Conservation (phyloP, 1,139 yeast species). For the Geotrichum bryndzae region DNA sequence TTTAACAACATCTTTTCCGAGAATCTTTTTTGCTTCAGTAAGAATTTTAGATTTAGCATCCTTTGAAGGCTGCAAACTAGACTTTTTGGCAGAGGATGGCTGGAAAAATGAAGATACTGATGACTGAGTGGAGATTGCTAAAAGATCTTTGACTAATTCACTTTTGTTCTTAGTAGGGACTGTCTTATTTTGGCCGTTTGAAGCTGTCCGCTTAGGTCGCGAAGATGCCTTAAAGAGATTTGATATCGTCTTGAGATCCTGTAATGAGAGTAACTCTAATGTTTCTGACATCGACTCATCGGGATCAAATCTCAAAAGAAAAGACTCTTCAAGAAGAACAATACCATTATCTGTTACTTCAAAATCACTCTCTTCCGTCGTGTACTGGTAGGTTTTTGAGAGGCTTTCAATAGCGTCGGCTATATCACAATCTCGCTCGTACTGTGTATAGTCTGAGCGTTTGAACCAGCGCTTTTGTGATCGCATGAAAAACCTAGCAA, state of each 20-base stretch:
- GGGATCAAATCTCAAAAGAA: slow-evolving; percentile 4
- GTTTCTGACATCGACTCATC: slow-evolving; percentile 2
- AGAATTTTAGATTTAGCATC: slow-evolving; percentile 10
- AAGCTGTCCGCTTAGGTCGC: neutral
- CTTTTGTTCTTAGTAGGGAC: neutral
- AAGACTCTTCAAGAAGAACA: neutral
- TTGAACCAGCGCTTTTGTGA: slow-evolving; percentile 14
- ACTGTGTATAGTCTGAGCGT: slow-evolving; percentile 10
- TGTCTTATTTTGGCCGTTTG: neutral
- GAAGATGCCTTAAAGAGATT: neutral
- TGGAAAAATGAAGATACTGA: slow-evolving; percentile 7
- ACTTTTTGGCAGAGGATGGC: neutral
- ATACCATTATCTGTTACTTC: neutral
- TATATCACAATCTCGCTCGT: slow-evolving; percentile 13
- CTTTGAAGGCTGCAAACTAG: slow-evolving; percentile 5
- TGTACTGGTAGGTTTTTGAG: slow-evolving; percentile 3
- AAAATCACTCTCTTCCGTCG: slow-evolving; percentile 2
- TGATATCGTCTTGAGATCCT: slow-evolving; percentile 4
- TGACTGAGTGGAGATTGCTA: slow-evolving; percentile 4
- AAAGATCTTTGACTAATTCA: slow-evolving; percentile 4
- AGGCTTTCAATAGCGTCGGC: slow-evolving; percentile 6
- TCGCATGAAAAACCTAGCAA: slow-evolving; percentile 13
- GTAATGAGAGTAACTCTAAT: slow-evolving; percentile 1
- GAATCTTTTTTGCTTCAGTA: slow-evolving; percentile 3
- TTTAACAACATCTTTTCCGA: slow-evolving; percentile 11